Percentiles rank a stretch among this genome's conserved stretches.
These are phyloP conservation scores for Xylaria intraflava DNA, from an alignment of 495 filamentous ascomycete species.

Conservation along the genomic window DNA sequence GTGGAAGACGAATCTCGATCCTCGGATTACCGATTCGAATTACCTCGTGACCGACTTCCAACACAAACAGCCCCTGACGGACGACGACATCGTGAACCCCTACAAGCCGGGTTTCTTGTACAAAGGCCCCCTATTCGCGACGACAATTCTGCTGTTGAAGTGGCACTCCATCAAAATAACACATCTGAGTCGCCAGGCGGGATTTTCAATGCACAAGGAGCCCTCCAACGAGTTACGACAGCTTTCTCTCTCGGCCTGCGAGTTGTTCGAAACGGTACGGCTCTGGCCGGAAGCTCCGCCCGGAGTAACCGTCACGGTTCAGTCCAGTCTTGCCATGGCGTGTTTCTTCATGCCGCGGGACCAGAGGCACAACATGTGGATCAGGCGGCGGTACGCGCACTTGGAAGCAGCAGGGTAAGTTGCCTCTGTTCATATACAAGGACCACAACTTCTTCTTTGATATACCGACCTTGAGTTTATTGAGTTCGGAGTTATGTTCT, in stretches of 20 bases:
- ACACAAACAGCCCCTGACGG: conserved; percentile 41
- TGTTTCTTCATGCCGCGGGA: conserved; percentile 73
- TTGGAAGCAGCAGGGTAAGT: conserved; percentile 81
- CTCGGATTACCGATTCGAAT: conserved; percentile 49
- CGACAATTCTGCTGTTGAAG: conserved; percentile 68
- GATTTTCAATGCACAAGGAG: conserved; percentile 31
- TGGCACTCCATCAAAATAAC: conserved; percentile 72
- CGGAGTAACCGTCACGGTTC: conserved; percentile 63
- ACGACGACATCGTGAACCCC: conserved; percentile 65
- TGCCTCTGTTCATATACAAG: background rate
- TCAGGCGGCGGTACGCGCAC: conserved; percentile 66
- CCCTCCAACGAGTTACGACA: conserved; percentile 42
- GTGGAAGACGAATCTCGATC: conserved; percentile 53
- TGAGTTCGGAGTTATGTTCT: background rate
- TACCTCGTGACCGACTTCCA: conserved; percentile 55
- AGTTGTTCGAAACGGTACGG: conserved; percentile 70
- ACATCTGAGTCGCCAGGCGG: conserved; percentile 63
- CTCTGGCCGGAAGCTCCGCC: conserved; percentile 62
- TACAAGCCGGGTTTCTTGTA: conserved; percentile 62
- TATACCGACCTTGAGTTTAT: background rate
- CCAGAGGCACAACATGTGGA: conserved; percentile 69
- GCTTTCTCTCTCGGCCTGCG: conserved; percentile 63
- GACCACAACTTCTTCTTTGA: background rate
- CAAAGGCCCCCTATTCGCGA: conserved; percentile 58
- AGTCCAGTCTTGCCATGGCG: conserved; percentile 70